phyloP scores from a whole-genome alignment of 2,329 filamentous ascomycete genomes.

The Sordariomycetes sp. region DNA sequence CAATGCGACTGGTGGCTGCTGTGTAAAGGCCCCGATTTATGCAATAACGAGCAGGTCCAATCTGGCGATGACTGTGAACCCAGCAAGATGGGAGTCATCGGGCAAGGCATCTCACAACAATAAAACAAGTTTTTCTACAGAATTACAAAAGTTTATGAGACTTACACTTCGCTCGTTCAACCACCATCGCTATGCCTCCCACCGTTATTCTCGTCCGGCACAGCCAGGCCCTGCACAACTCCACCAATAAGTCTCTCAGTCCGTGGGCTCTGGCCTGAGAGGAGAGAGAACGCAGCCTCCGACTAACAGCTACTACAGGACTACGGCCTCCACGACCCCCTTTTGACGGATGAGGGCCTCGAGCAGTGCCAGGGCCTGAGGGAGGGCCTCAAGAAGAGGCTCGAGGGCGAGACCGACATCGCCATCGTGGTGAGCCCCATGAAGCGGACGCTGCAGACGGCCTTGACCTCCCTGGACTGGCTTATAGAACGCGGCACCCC shows the following conservation, averaged over 20 bases:
- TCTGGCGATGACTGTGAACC: no score
- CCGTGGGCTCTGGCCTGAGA: no score
- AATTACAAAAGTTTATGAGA: no score
- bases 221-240: constrained; percentile 59
- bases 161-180: neutral
- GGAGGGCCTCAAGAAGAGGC: constrained; percentile 26
- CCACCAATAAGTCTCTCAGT: constrained; percentile 29
- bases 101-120: no score
- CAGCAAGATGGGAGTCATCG: no score
- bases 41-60: no score
- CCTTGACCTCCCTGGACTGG: constrained; percentile 45
- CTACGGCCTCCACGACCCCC: constrained; percentile 37
- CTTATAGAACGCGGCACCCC: constrained; percentile 42
- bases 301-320: constrained; percentile 24
- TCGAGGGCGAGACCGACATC: constrained; percentile 23
- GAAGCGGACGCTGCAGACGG: constrained; percentile 55
- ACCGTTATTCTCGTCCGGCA: constrained; percentile 77
- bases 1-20: no score
- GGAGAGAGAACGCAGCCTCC: neutral
- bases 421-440: constrained; percentile 55
- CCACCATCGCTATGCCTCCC: constrained; percentile 30
- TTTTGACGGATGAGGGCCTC: constrained; percentile 35
- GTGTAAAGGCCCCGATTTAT: no score
- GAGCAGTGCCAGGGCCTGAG: constrained; percentile 35
- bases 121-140: no score